Evolutionary conservation across 169 alveolate species (phyloP).

Genomic region (Plasmodium billcollinsi): DNA sequence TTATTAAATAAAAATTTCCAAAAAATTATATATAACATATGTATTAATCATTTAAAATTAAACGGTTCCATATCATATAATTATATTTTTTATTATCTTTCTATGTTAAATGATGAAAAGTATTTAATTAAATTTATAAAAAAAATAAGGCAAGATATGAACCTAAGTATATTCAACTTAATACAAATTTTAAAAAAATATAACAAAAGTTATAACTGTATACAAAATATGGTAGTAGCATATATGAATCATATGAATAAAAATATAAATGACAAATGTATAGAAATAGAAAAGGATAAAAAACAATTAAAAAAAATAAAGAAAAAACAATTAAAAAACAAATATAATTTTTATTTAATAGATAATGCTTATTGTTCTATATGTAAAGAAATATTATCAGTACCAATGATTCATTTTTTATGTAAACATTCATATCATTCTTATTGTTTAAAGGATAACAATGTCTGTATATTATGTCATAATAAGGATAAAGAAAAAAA

Average conservation of each 20-base stretch:
- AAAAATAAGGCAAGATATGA: slow-evolving; percentile 32
- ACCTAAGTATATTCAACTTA: slow-evolving; percentile 26
- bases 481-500: slow-evolving; percentile 72
- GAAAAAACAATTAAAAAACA: slow-evolving; percentile 21
- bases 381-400: slow-evolving; percentile 43
- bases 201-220: slow-evolving; percentile 44
- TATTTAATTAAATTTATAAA: slow-evolving; percentile 43
- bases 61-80: slow-evolving; percentile 23
- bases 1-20: slow-evolving; percentile 9
- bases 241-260: slow-evolving; percentile 41
- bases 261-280: slow-evolving; percentile 55
- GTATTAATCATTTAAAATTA: slow-evolving; percentile 41
- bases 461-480: slow-evolving; percentile 43
- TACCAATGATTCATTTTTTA: slow-evolving; percentile 56
- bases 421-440: slow-evolving; percentile 68
- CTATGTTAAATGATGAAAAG: slow-evolving; percentile 65
- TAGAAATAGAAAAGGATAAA: slow-evolving; percentile 45
- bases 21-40: slow-evolving; percentile 30
- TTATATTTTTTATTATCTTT: slow-evolving; percentile 61
- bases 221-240: slow-evolving; percentile 34
- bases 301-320: slow-evolving; percentile 50
- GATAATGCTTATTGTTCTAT: slow-evolving; percentile 55
- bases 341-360: slow-evolving; percentile 48
- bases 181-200: slow-evolving; percentile 48
- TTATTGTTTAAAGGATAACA: slow-evolving; percentile 55